Evolutionary conservation across 2,329 filamentous ascomycete species (phyloP).

Genomic region (Macroventuria anomochaeta): DNA sequence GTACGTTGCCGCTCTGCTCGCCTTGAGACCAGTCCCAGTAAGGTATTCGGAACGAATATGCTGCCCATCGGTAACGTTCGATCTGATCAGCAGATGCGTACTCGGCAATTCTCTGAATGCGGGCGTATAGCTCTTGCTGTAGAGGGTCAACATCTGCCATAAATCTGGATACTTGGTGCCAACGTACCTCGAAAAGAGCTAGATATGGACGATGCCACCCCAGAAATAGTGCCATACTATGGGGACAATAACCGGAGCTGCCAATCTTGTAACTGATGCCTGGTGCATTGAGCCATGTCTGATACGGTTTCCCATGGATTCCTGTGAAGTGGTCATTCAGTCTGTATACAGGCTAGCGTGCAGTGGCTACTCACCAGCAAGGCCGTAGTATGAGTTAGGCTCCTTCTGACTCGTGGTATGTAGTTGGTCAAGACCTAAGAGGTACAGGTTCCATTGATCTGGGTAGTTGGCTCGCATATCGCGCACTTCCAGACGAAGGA

Average conservation of each 20-base stretch:
- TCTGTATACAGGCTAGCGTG: rapidly evolving
- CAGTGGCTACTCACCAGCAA: conserved; percentile 66
- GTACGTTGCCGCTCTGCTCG: conserved; percentile 26
- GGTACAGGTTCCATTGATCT: conserved; percentile 76
- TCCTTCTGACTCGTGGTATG: conserved; percentile 69
- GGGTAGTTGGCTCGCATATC: conserved; percentile 63
- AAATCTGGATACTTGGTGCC: too few species aligned
- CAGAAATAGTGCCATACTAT: conserved; percentile 78
- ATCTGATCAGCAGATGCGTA: conserved; percentile 23
- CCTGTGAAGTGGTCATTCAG: conserved; percentile 19
- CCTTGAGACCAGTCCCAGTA: conserved; percentile 47
- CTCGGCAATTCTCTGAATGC: conserved; percentile 29
- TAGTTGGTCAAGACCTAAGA: conserved; percentile 75
- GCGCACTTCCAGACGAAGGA: conserved; percentile 69
- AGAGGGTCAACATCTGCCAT: background rate
- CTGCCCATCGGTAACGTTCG: conserved; percentile 34
- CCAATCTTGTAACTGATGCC: conserved; percentile 43
- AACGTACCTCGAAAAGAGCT: conserved; percentile 62
- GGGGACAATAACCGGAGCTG: conserved; percentile 72
- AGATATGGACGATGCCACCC: conserved; percentile 87
- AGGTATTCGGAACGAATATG: conserved; percentile 41
- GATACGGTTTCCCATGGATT: conserved; percentile 48
- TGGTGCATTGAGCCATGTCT: conserved; percentile 41
- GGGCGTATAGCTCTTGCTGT: conserved; percentile 41
- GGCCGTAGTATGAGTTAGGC: conserved; percentile 75